Evolutionary conservation across 208 protist species (phyloP).

Genomic region (Vickermania ingenoplastis): DNA sequence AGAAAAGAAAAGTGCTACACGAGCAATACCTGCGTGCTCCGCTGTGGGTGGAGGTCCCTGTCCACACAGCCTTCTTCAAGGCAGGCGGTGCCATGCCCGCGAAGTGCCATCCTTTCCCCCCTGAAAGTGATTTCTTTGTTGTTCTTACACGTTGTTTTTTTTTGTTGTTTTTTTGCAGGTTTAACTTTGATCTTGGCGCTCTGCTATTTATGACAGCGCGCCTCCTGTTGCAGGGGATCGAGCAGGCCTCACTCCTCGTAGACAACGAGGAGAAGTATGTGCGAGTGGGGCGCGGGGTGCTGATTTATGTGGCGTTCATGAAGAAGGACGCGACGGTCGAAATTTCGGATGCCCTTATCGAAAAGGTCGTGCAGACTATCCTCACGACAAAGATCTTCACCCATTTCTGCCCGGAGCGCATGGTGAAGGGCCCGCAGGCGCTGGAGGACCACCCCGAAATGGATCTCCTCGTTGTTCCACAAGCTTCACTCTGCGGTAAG

Average conservation of each 20-base stretch:
- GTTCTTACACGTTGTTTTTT: no score
- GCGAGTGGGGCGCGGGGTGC: constrained; percentile 36
- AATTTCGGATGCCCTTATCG: constrained; percentile 35
- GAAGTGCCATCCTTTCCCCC: no score
- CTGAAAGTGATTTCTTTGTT: no score
- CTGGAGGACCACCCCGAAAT: constrained; percentile 33
- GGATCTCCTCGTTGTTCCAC: constrained; percentile 79
- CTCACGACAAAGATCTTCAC: constrained; percentile 70
- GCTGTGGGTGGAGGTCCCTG: no score
- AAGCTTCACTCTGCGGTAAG: constrained; percentile 82
- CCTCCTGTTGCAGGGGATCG: constrained; percentile 63
- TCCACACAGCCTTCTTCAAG: no score
- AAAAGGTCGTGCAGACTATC: constrained; percentile 33
- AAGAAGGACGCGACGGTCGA: constrained; percentile 3
- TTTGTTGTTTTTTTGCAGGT: constrained; percentile 9
- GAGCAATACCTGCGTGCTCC: no score
- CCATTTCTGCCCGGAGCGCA: constrained; percentile 36
- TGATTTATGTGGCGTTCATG: constrained; percentile 77
- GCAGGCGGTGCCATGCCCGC: no score
- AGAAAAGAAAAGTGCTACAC: no score
- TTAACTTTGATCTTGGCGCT: constrained; percentile 3
- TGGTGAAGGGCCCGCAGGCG: constrained; percentile 29
- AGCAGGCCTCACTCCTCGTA: constrained; percentile 55
- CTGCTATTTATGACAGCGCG: constrained; percentile 46
- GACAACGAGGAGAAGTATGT: constrained; percentile 65